Evolutionary conservation across 352 stramenopile genomes (phyloP), one percentile per base, ranked within the genome.

Genomic region (Phytophthora uliginosa): DNA sequence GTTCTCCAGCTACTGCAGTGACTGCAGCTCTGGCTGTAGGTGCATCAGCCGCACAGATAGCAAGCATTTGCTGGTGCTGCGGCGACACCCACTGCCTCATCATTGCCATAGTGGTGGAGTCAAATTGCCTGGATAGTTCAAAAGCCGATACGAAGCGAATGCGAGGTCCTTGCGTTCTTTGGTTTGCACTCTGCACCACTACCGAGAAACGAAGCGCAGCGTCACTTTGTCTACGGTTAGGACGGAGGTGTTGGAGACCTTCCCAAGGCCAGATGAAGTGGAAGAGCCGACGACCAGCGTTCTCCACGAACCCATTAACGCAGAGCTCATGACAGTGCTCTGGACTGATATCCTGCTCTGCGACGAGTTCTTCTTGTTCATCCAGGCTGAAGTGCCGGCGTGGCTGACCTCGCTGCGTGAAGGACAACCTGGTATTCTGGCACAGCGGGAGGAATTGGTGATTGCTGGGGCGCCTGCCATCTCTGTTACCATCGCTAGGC

Each of bases 301-400:
- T 92, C 59, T 92, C 83, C 7, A 85, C 85, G 50, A 84, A 90
- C 0, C 86, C 88, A 50, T 86, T 90, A n/a, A 88, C 77, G 59
- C 88, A 95, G 18, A 95, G 65, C 38, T 95, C 86, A 51, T 95
- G 88, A 51, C 88, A 95, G 48, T 93, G 74, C 53, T 92, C 84
- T 1, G 84, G 79, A 13, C 69, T 74, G 55, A 95, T 86, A 34
- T 90, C 78, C 38, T 91, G 76, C 59, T 89, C 79, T 2, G 83
- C 78, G 5, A 77, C 48, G 8, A 83, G 53, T 54, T 81, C 73
- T 60, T 77, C 69, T 63, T 78, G 73, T 28, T 76, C 55, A 36
- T 80, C 59, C 50, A 77, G 53, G 28, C 60, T 75, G 28, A 80
- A 73, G 18, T 72, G 59, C 18, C 56, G 64, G 9, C 65, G 59